Evolutionary conservation across 148 eudicot species (phyloP), one percentile per base, ranked within the genome.

Genomic region (Diospyros lotus): DNA sequence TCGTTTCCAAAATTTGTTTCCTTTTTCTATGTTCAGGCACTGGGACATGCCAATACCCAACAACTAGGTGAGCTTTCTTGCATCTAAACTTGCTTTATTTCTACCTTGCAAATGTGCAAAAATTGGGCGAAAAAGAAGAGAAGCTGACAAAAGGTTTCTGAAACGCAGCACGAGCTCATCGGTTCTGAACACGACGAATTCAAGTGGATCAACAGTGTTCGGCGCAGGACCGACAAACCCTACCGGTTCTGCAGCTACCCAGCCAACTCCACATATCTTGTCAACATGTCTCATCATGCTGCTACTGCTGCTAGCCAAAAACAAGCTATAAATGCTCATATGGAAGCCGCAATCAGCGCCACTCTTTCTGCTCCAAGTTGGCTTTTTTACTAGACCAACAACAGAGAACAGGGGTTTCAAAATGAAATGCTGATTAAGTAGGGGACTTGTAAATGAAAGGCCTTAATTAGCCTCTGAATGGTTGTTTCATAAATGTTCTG

Each of bases 151-250:
- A n/a, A 45, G 42, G 63, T 68, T 72, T 42, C 48, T 7, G 38
- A 59, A 77, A 18, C 72, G 82, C 96, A 95, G 98, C 90, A 95
- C 97, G n/a, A 92, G 91, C 81, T 84, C 96, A 56, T 90, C 98
- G 1, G 84, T 95, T 45, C 77, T 94, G 51, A 89, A 94, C 83
- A 94, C 91, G 17, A 79, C 90, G 45, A 94, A 86, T 72, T 86
- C 88, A 77, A 91, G 80, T 62, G 85, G 91, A 51, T 86, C 97
- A 3, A 84, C 89, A 56, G 86, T 94, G 51, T 94, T 90, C 65
- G 96, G 98, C 6, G 83, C 82, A 6, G 90, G 89, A 64, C 93
- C 97, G 0, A 64, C 82, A 6, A 81, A 80, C 17, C 89, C 91
- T 44, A 42, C 87, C 8, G 83, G 69, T 40, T 79, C 84, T 9